Conservation (phyloP, 1,284 basidiomycete species). For the Cryptococcus hybrid region DNA sequence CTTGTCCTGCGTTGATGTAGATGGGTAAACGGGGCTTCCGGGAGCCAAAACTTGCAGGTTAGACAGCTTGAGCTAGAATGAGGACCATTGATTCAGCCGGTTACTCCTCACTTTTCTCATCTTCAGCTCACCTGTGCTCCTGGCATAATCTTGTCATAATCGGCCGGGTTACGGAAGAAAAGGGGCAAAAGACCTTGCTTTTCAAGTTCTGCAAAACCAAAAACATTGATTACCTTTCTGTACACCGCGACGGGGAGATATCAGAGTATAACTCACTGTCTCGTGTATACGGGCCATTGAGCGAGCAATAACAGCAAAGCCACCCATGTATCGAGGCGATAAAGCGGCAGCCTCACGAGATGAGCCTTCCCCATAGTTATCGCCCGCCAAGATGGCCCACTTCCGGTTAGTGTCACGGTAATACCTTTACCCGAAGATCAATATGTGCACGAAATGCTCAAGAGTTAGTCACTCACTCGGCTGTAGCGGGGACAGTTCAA, state of each 20-base stretch:
- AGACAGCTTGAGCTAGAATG: too few relatives aligned
- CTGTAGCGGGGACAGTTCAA: conserved; percentile 12
- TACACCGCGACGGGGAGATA: too few relatives aligned
- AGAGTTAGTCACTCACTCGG: neutral
- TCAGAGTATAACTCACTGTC: conserved; percentile 52
- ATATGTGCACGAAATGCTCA: neutral
- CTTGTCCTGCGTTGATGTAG: too few relatives aligned
- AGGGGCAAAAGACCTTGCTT: conserved; percentile 94
- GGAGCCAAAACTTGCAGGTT: too few relatives aligned
- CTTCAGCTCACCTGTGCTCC: too few relatives aligned
- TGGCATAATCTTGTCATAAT: conserved; percentile 70
- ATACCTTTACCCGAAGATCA: too few relatives aligned
- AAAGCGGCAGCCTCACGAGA: conserved; percentile 91
- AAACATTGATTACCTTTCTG: too few relatives aligned
- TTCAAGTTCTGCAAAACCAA: conserved; percentile 64
- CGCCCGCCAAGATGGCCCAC: too few relatives aligned
- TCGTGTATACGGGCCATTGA: conserved; percentile 99
- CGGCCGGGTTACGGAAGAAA: conserved; percentile 81
- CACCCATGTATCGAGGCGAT: conserved; percentile 68
- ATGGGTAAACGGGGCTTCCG: too few relatives aligned
- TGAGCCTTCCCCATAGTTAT: conserved; percentile 72
- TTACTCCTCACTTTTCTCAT: too few relatives aligned
- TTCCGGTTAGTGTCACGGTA: too few relatives aligned
- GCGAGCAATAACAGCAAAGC: conserved; percentile 68
- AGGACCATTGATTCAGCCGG: too few relatives aligned